Base-by-base conservation (phyloP, 2,329 filamentous ascomycete genomes). In the Colletotrichum tropicale region DNA sequence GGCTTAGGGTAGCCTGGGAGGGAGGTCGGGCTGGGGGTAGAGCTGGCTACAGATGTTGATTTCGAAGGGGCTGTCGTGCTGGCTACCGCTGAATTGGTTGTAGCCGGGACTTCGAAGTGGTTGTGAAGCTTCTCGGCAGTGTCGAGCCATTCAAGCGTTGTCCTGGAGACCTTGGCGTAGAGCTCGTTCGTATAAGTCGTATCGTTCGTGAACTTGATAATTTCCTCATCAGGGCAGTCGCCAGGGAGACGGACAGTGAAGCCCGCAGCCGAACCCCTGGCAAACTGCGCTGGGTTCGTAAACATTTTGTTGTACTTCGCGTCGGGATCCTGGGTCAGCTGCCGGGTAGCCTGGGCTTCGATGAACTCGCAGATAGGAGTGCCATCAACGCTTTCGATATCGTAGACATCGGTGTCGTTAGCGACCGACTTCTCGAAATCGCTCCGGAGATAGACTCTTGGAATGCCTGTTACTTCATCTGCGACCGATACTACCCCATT, bases 1-100 rank as follows among this genome's bases (percentile, higher is more conserved):
- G 82, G 81, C 38, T 64, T 70, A 1, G 82, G 82, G 28, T 80
- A 82, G 1, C 81, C 81, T 1, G 32, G 21, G 16, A 82, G 78
- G 9, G 75, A 34, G 2, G 34, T 60, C 8, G 36, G 21, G n/a
- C 28, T 52, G 6, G 74, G 77, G 6, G 32, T n/a, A 6, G 70
- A 56, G 4, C n/a, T 52, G 6, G 64, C 13, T 2, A 52, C 24
- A 16, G 73, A 56, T 7, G 56, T 56, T 5, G 72, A 10, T 18
- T 38, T 34, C 0, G 56, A 16, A 12, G 67, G 13, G 3, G 21
- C 16, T 2, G 65, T 70, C 21, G n/a, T 12, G 26, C 58, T 73
- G 13, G 71, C 15, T 28, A 6, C 10, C 16, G 36, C 15, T 5
- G 66, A 36, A 8, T 52, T 66, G 13, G 66, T 43, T 18, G 65